Evolutionary conservation across 2,329 filamentous ascomycete species (phyloP).

Genomic region (Alternaria hordeiaustralica): DNA sequence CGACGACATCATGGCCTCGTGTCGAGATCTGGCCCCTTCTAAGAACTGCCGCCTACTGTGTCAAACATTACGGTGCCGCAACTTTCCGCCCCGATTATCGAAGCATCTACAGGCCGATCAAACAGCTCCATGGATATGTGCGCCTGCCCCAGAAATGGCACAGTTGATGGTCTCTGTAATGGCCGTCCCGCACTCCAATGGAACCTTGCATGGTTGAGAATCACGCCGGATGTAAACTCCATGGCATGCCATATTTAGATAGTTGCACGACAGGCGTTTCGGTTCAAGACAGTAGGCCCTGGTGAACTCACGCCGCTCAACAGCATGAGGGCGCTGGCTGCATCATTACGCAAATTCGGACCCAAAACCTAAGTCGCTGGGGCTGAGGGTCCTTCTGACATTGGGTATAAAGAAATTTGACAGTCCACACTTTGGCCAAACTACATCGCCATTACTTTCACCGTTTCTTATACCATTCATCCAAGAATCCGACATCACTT

Average conservation of each 20-base stretch:
- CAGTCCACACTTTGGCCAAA: neutral
- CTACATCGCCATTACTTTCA: neutral
- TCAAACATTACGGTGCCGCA: neutral
- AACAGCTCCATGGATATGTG: neutral
- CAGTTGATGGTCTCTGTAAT: neutral
- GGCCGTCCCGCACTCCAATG: neutral
- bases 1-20: neutral
- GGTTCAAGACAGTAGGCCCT: neutral
- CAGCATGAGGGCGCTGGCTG: neutral
- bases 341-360: neutral
- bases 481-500: neutral
- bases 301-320: neutral
- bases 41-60: neutral
- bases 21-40: neutral
- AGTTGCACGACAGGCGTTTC: neutral
- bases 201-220: neutral
- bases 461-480: fast-evolving
- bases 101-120: neutral
- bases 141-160: neutral
- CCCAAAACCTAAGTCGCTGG: neutral
- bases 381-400: neutral
- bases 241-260: neutral
- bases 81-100: neutral
- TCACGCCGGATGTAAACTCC: neutral
- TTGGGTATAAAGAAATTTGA: neutral